Evolutionary conservation across 805 yeast species (phyloP).

Genomic region (Hanseniaspora pseudoguilliermondii): DNA sequence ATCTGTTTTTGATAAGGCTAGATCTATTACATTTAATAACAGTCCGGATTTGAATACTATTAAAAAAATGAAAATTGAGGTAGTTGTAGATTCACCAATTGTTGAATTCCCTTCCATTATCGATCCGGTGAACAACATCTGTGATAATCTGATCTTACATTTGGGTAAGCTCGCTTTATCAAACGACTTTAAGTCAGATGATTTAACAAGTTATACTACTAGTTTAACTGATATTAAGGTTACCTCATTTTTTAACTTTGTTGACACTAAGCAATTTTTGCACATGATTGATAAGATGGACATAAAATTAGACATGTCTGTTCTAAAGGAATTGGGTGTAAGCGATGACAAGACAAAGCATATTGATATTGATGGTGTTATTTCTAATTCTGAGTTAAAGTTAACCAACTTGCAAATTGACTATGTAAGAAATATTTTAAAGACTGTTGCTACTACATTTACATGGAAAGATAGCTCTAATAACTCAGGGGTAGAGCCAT

Average conservation of each 20-base stretch:
- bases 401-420: slow-evolving; percentile 63
- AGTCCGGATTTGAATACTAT: slow-evolving; percentile 47
- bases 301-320: slow-evolving; percentile 45
- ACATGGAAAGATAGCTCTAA: slow-evolving; percentile 31
- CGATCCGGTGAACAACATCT: slow-evolving; percentile 30
- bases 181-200: slow-evolving; percentile 19
- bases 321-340: slow-evolving; percentile 29
- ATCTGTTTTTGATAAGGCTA: slow-evolving; percentile 72
- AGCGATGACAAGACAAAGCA: slow-evolving; percentile 32
- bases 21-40: slow-evolving; percentile 78
- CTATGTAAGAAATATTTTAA: slow-evolving; percentile 39
- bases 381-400: slow-evolving; percentile 50
- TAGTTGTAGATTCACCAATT: slow-evolving; percentile 68
- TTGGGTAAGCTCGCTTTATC: slow-evolving; percentile 69
- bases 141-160: slow-evolving; percentile 55
- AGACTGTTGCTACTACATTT: slow-evolving; percentile 43
- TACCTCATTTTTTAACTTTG: slow-evolving; percentile 46
- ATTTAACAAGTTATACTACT: slow-evolving; percentile 45
- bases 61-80: slow-evolving; percentile 53
- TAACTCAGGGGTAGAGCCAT: slow-evolving; percentile 14
- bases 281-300: slow-evolving; percentile 59
- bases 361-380: slow-evolving; percentile 40
- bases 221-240: slow-evolving; percentile 64
- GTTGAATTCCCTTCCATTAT: slow-evolving; percentile 58
- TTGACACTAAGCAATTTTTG: slow-evolving; percentile 36